These are phyloP conservation scores for Scenedesmus sp. DNA, from an alignment of 163 green algal genomes.

Conservation along the genomic window DNA sequence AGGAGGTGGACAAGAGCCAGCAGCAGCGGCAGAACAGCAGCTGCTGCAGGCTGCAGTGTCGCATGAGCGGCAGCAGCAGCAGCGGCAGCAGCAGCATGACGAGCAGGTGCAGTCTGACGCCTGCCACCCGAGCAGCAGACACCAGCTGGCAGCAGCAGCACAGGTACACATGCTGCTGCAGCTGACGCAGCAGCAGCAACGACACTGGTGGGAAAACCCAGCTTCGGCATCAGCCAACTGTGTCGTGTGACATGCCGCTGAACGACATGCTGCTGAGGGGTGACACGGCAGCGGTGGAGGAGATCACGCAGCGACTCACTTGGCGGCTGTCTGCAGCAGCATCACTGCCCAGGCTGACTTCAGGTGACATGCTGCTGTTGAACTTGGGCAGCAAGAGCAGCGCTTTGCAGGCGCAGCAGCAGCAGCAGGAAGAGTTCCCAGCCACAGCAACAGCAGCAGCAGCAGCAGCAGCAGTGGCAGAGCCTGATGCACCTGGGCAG, in stretches of 20 bases:
- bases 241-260: neutral
- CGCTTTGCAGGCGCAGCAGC: neutral
- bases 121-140: neutral
- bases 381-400: neutral
- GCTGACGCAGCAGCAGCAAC: neutral
- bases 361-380: neutral
- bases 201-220: neutral
- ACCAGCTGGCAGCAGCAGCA: neutral
- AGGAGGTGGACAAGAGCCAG: neutral
- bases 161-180: too few species aligned
- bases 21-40: neutral
- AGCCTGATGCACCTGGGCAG: neutral
- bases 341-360: neutral
- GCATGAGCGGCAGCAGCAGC: too few species aligned
- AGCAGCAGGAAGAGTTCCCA: neutral
- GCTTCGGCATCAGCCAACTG: neutral
- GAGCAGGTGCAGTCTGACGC: neutral
- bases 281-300: neutral
- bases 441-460: neutral
- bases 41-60: neutral
- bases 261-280: neutral
- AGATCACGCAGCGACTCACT: neutral
- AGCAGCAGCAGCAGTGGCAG: neutral
- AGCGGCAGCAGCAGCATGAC: neutral
- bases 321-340: neutral